Conservation (phyloP, 176 grass and related monocot genomes). For the Juncus effusus region DNA sequence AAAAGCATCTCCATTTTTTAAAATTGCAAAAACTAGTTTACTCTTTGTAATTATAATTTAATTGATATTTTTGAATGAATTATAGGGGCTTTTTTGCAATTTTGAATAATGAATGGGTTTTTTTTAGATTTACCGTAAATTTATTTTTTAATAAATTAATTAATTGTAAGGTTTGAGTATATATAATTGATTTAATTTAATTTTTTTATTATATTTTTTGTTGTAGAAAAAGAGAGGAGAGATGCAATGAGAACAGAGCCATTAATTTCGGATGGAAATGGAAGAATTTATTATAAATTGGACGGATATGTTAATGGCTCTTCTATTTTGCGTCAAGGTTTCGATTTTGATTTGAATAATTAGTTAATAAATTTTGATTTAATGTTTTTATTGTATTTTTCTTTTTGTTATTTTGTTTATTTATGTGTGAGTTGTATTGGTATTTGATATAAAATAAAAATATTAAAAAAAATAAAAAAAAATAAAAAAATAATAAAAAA, state of each 20-base stretch:
- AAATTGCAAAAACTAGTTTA: no score
- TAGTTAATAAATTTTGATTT: neutral
- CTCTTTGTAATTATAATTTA: neutral
- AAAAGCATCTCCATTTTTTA: no score
- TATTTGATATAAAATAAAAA: neutral
- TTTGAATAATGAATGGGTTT: slow-evolving; percentile 4
- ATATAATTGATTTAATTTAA: no score
- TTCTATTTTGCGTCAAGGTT: slow-evolving; percentile 49
- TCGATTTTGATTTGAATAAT: neutral
- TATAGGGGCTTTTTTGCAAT: slow-evolving; percentile 21
- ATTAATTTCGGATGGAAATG: slow-evolving; percentile 31
- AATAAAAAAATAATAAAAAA: no score
- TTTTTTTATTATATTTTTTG: slow-evolving; percentile 4
- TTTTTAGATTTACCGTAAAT: no score
- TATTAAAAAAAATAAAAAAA: neutral
- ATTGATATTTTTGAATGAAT: neutral
- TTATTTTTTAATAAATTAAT: no score
- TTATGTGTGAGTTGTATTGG: neutral
- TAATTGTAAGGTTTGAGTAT: no score
- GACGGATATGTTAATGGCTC: slow-evolving; percentile 18
- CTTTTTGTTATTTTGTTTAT: no score
- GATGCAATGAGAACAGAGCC: slow-evolving; percentile 45
- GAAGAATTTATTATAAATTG: slow-evolving; percentile 36
- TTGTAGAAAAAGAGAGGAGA: slow-evolving; percentile 32
- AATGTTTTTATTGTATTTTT: neutral